phyloP scores from a whole-genome alignment of 1,284 basidiomycete genomes.

The Nidula niveotomentosa region DNA sequence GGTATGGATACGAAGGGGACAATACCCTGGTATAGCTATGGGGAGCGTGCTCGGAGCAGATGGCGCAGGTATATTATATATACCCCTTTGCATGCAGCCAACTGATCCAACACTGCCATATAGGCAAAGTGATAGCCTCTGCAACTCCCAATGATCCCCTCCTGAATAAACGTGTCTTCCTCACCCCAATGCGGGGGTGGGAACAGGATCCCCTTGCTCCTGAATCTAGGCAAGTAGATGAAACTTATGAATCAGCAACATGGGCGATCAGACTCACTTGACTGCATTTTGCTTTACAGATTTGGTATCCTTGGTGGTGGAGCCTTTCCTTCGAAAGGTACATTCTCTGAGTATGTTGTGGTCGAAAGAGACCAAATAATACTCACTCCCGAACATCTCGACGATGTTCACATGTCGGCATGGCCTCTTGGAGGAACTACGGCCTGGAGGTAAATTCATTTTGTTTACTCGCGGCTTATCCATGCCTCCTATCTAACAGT shows the following conservation, averaged over 20 bases:
- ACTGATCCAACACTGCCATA: neutral
- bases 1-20: conserved; percentile 75
- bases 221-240: conserved; percentile 39
- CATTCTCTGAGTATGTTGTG: conserved; percentile 77
- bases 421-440: conserved; percentile 81
- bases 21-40: conserved; percentile 66
- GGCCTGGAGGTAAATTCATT: conserved; percentile 67
- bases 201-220: conserved; percentile 58
- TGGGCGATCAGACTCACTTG: too few species aligned
- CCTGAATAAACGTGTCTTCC: conserved; percentile 69
- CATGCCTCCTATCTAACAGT: neutral
- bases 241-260: too few species aligned
- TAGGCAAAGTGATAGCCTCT: conserved; percentile 65
- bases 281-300: conserved; percentile 24
- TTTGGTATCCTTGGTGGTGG: conserved; percentile 65
- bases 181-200: conserved; percentile 79
- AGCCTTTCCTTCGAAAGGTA: conserved; percentile 55
- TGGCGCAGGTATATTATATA: conserved; percentile 57
- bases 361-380: conserved; percentile 74
- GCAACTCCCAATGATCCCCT: conserved; percentile 52
- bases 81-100: too few species aligned
- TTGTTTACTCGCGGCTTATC: conserved; percentile 5
- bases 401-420: conserved; percentile 69
- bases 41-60: conserved; percentile 72
- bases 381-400: conserved; percentile 65